Percentiles rank a stretch among this genome's conserved stretches.
These are phyloP conservation scores for Diversispora eburnea DNA, from an alignment of 192 early-diverging fungal species.

Conservation along the genomic window DNA sequence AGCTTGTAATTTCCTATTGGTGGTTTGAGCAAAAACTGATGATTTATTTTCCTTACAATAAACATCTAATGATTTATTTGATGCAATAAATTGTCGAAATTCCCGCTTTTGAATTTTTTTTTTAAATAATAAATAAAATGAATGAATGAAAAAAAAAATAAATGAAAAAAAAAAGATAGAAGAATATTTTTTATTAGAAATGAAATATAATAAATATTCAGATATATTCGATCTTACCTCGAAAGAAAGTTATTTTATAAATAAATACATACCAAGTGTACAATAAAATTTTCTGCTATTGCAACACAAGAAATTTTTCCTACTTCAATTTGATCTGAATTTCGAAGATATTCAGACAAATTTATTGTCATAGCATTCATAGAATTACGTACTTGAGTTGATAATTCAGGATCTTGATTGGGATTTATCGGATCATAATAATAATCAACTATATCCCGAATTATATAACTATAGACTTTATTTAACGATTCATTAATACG, in stretches of 20 bases:
- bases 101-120: constrained; percentile 30
- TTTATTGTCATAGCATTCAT: constrained; percentile 43
- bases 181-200: neutral
- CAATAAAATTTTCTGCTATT: constrained; percentile 53
- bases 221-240: neutral
- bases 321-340: constrained; percentile 42
- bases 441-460: constrained; percentile 12
- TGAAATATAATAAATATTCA: neutral
- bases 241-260: neutral
- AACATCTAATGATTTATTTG: constrained; percentile 1
- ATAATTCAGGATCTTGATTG: constrained; percentile 2
- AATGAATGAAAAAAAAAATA: neutral
- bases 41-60: constrained; percentile 1
- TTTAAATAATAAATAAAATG: neutral
- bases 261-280: constrained; percentile 46
- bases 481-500: neutral
- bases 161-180: no score
- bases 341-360: constrained; percentile 30
- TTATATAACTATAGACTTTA: constrained; percentile 17
- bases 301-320: constrained; percentile 49
- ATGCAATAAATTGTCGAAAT: constrained; percentile 24
- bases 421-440: constrained; percentile 17
- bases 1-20: constrained; percentile 41
- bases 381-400: constrained; percentile 8
- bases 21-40: constrained; percentile 40